Evolutionary conservation across 805 yeast species (phyloP), one percentile per base, ranked within the genome.

Genomic region (Barnettozyma vustinii): DNA sequence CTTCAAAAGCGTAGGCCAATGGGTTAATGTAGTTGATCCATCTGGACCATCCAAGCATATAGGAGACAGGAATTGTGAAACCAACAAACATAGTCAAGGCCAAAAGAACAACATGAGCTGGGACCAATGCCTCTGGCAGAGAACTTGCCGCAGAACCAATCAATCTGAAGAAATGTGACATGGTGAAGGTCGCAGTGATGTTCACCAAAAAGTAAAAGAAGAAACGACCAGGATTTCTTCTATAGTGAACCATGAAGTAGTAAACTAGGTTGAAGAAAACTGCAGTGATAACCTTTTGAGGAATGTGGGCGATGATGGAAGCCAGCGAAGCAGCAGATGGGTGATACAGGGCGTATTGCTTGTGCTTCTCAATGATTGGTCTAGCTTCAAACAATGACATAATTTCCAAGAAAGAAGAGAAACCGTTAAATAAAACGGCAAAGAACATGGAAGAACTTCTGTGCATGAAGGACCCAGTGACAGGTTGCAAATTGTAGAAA

Each of bases 241-340:
- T 69, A 56, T 79, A 63, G 53, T 72, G 66, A 8, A 84, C 65
- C 72, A 86, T 66, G 66, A 84, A 86, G 63, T 80, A 83, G 25
- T 76, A 57, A 23, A 79, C 67, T 41, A 81, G 54, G 40, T 73
- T 60, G 62, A 81, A 82, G 20, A 63, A 56, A 20, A 77, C 58
- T 26, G 73, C 59, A 36, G 75, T 70, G 32, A 72, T 53, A 27
- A 77, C 52, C 64, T 84, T 84, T 47, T 79, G 71, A 3, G 92
- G 91, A 51, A 86, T 63, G 45, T 80, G 83, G 3, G 87, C 74
- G 4, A 83, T 51, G 42, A 81, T 70, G 5, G 80, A 70, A 0
- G 88, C 83, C 4, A 86, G 56, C 1, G 88, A 85, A 59, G 85
- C 92, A 3, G 87, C 81, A 13, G 88, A 75, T 3, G 91, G 90